A percentile compares a stretch with the other conserved stretches of the same genome.
phyloP scores from a whole-genome alignment of 2,329 filamentous ascomycete genomes.

The Neurospora sp. region DNA sequence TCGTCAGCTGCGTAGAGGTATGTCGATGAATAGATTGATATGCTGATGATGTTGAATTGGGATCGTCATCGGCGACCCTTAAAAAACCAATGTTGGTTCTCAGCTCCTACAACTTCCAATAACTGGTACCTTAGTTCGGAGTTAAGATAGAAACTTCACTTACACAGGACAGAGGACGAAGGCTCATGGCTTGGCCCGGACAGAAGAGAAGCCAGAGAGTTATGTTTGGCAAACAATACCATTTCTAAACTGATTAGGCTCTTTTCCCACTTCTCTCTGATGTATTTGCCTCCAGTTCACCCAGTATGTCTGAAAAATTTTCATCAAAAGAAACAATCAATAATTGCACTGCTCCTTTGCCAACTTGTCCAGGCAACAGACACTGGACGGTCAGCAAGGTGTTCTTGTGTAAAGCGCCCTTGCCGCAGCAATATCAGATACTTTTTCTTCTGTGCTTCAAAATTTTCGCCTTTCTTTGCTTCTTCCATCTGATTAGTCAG shows the following conservation, averaged over 20 bases:
- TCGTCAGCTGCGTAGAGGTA: not conserved
- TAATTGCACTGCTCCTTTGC: not conserved
- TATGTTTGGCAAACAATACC: not conserved
- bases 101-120: not conserved
- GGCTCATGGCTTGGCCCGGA: not conserved
- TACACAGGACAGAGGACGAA: not conserved
- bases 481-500: not conserved
- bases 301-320: not conserved
- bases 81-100: not conserved
- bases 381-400: not conserved
- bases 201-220: not conserved
- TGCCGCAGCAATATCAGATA: not conserved
- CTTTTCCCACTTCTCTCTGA: not conserved
- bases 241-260: not conserved
- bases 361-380: not conserved
- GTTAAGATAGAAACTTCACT: not conserved
- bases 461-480: not conserved
- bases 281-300: not conserved
- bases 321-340: not conserved
- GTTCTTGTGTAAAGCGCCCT: not conserved
- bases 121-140: not conserved
- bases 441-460: not conserved
- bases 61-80: not conserved
- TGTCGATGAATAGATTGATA: not conserved
- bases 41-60: not conserved